Base-by-base conservation (phyloP, 83 land plant genomes). In the Picea abies region DNA sequence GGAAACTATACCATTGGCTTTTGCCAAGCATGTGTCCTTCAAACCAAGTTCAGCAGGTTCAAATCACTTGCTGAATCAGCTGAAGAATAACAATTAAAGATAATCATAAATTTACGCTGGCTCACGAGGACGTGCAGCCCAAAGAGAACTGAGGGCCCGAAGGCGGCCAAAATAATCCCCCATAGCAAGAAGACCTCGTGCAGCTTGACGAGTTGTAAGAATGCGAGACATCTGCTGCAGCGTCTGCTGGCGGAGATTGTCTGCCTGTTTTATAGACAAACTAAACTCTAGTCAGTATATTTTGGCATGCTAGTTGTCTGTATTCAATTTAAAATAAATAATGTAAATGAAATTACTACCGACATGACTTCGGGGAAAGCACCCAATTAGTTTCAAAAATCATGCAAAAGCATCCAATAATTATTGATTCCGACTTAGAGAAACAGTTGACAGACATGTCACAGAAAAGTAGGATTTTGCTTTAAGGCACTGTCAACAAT, bases 91-190 rank as follows among this genome's bases (percentile, higher is more conserved):
- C 22, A 9, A 60, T 78, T 23, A 78, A 58, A 78, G 23, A 56
- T 23, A 26, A 49, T 60, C 16, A 4, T 29, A 56, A 26, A 4
- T 52, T 64, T 83, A 88, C 1, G 85, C 83, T 44, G 86, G 66
- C 63, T 90, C 92, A 32, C 86, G 86, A 73, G 93, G 92, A 17
- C 93, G 92, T 44, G 93, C 92, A 65, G 90, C 85, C 93, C 93
- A 91, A 12, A 91, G 88, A 32, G 92, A 85, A 62, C 92, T 90
- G 47, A 91, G 83, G 2, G 92, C 92, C 5, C 92, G 87, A 3
- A 91, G 90, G 12, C 90, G 87, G 67, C 85, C 85, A 26, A 89
- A 89, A 68, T 89, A 91, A 49, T 91, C 93, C 17, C 89, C 93
- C 84, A 91, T 84, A 1, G 90, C 84, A 63, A 91, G 85, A 63